These are phyloP conservation scores for Globisporangium iwayamae DNA, from an alignment of 352 stramenopile genomes.

Conservation along the genomic window DNA sequence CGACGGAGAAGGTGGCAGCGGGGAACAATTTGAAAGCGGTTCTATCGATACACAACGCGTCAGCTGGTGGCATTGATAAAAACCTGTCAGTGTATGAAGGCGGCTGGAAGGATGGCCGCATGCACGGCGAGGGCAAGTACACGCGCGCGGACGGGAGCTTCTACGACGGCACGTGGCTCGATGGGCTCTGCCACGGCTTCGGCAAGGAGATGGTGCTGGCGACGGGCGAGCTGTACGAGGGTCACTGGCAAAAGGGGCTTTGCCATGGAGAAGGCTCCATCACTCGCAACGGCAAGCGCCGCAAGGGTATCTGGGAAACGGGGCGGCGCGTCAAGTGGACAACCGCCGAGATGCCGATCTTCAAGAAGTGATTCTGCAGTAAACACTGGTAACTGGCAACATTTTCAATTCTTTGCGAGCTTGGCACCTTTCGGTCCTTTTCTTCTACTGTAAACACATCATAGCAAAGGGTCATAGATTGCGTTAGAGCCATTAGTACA, in stretches of 20 bases:
- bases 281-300: constrained; percentile 37
- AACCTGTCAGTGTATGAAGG: constrained; percentile 42
- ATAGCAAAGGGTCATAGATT: neutral
- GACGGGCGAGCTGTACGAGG: constrained; percentile 55
- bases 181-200: constrained; percentile 52
- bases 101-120: constrained; percentile 55
- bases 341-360: constrained; percentile 43
- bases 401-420: constrained; percentile 42
- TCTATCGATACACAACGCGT: neutral
- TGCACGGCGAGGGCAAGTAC: constrained; percentile 71
- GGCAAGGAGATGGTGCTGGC: constrained; percentile 45
- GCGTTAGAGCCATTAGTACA: neutral
- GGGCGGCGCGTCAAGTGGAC: constrained; percentile 65
- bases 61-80: neutral
- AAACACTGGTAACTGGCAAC: too few relatives aligned
- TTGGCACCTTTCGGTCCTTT: constrained; percentile 53
- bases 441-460: constrained; percentile 28
- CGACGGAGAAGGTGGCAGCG: neutral
- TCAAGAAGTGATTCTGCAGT: constrained; percentile 18
- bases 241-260: constrained; percentile 45
- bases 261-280: constrained; percentile 58
- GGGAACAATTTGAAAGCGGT: constrained; percentile 12
- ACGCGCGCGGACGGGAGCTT: constrained; percentile 51
- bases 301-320: constrained; percentile 55
- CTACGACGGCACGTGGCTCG: constrained; percentile 62